Conservation (phyloP, 2,329 filamentous ascomycete genomes). For the Colletotrichum sp. region DNA sequence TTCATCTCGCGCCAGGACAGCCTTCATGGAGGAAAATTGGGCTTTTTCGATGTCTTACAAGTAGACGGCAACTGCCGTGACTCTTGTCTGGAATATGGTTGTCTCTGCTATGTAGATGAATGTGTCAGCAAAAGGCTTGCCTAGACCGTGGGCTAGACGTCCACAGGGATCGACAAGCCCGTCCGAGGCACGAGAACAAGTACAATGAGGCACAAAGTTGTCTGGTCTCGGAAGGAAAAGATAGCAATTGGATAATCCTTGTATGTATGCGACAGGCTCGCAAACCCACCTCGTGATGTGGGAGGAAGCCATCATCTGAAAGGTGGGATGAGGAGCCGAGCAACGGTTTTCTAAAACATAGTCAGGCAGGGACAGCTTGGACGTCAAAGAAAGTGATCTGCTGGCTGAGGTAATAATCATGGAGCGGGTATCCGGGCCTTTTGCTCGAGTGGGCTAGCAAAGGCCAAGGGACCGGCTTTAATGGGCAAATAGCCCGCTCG, state of each 20-base stretch:
- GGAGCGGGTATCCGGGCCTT: not conserved
- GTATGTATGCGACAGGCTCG: not conserved
- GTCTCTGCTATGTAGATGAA: not conserved
- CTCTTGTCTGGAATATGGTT: not conserved
- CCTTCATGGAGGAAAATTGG: not conserved
- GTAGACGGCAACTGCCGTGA: not conserved
- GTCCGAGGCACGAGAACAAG: not conserved
- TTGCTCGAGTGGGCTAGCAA: not conserved
- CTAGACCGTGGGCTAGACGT: not conserved
- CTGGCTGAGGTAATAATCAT: not conserved
- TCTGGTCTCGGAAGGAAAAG: not conserved
- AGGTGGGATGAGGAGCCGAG: not conserved
- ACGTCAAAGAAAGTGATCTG: not conserved
- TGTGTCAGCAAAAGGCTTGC: not conserved
- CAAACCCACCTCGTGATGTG: not conserved
- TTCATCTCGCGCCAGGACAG: not conserved
- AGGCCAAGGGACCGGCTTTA: not conserved
- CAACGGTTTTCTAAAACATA: constrained; percentile 11
- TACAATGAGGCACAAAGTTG: not conserved
- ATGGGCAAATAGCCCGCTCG: not conserved
- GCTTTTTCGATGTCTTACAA: not conserved
- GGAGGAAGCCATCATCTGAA: not conserved
- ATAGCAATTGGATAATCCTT: not conserved
- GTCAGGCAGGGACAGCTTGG: not conserved
- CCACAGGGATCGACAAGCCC: not conserved